Evolutionary conservation across 2,329 filamentous ascomycete species (phyloP), one percentile per base, ranked within the genome.

Genomic region (Ceratocystis papillata): DNA sequence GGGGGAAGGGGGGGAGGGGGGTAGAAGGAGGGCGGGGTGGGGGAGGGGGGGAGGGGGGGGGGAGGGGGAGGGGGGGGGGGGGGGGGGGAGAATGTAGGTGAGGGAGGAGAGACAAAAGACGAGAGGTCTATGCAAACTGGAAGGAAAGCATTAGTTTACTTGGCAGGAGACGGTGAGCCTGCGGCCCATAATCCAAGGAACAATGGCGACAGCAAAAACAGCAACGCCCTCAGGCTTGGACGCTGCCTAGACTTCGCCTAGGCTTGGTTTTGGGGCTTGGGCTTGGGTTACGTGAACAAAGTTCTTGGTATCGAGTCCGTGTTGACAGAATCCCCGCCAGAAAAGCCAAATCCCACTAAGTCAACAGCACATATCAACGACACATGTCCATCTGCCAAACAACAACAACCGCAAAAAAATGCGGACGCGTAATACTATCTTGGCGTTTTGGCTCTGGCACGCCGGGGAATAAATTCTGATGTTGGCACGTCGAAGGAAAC

Each of bases 381-480:
- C 46, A 50, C 46, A 50, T 37, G 33, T 12, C 10, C 33, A 37
- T 37, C 33, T 37, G 33, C 33, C 46, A 50, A 20, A 50, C 46
- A 50, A 20, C 46, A 22, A n/a, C 53, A 33, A 33, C 53, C 1
- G 5, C 8, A 25, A 22, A 55, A 10, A 30, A 22, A 50, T 50
- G 6, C 25, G 22, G 53, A 28, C 53, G 53, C 53, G 53, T 57
- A 57, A 57, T 57, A 17, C 53, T 12, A 57, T 57, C 53, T 57
- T 57, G 53, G 53, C 53, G 25, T 57, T 57, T 57, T 17, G 53
- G 8, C 6, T 57, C 25, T 57, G 22, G 53, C 50, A 55, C 22
- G 50, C 50, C 50, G 45, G 45, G 45, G 45, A 48, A 15, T 48
- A 48, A 48, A 7, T 2, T 46, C 44, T 46, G 44, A 15, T 48